Evolutionary conservation across 768 basidiomycete species (phyloP), one percentile per base, ranked within the genome.

Genomic region (Cyclocybe cylindracea): DNA sequence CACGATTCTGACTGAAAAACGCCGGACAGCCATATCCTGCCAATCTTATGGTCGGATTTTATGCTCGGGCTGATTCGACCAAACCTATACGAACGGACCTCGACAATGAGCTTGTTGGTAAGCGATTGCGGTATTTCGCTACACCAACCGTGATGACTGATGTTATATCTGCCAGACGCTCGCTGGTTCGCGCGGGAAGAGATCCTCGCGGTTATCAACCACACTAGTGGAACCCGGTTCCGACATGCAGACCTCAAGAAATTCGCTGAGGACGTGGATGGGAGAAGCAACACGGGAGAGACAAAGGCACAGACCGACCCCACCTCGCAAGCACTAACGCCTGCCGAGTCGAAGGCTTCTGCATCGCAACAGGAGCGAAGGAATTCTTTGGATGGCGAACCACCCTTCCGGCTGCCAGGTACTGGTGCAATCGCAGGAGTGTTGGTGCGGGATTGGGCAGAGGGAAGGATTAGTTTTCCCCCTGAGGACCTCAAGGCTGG

Each of bases 81-180:
- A 77, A 93, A 61, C 80, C 83, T 5, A 87, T 98, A 51, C 83
- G 93, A 11, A 73, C 77, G 7, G 94, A 98, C 65, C 79, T 99
- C 2, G 96, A 98, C 64, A 96, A 96, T 59, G 96, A 99, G 72
- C 81, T 99, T n/a, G 86, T 86, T 62, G 92, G 94, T 89, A 54
- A 44, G 24, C 24, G 24, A 24, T 24, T 24, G 80, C 69, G n/a
- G 13, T 10, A 14, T 40, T 38, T 57, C 39, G 9, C 14, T 39
- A 31, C 40, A 29, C 24, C 24, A 14, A 18, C 32, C 40, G 11
- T 24, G 16, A 3, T n/a, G 10, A 2, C 18, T 9, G 16, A 35
- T 5, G n/a, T 24, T 19, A 33, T 10, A 45, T 36, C 33, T 31
- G 48, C 10, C 61, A 94, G 94, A 98, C 63, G 94, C 94, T 1